Evolutionary conservation across 2,329 filamentous ascomycete species (phyloP).

Genomic region (Epicoccum sorghinum): DNA sequence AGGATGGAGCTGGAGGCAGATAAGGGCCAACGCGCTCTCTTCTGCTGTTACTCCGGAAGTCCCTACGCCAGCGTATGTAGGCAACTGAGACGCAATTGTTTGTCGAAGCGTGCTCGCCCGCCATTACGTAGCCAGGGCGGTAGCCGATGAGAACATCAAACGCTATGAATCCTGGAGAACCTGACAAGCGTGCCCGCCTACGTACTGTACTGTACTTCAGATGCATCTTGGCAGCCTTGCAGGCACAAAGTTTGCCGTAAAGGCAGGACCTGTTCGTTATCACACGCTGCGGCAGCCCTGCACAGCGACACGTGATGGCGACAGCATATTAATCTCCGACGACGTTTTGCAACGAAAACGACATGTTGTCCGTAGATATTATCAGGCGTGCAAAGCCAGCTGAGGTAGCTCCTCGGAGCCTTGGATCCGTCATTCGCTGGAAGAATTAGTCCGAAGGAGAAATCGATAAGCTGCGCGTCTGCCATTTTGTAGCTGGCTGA

Average conservation of each 20-base stretch:
- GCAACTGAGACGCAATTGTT: background rate
- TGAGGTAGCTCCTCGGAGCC: too few species aligned
- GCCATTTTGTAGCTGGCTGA: background rate
- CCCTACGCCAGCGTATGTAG: too few species aligned
- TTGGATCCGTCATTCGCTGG: too few species aligned
- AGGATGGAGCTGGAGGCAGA: too few species aligned
- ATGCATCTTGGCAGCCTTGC: background rate
- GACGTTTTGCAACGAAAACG: background rate
- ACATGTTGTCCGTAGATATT: too few species aligned
- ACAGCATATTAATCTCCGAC: slow-evolving; percentile 6
- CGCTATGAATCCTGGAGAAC: background rate
- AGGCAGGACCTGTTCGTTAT: background rate
- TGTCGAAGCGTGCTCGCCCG: background rate
- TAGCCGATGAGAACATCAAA: background rate
- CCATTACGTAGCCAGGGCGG: background rate
- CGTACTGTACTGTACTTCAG: too few species aligned
- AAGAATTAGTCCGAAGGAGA: background rate
- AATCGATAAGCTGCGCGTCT: background rate
- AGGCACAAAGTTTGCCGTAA: background rate
- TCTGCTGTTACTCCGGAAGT: too few species aligned
- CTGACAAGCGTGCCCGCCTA: too few species aligned
- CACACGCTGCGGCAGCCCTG: background rate
- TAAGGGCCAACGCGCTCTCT: too few species aligned
- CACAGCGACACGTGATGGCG: background rate
- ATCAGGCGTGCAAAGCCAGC: too few species aligned